Percentiles rank a stretch among this genome's conserved stretches.
phyloP scores from a whole-genome alignment of 164 flowering plant species.

The Hamamelis virginiana region DNA sequence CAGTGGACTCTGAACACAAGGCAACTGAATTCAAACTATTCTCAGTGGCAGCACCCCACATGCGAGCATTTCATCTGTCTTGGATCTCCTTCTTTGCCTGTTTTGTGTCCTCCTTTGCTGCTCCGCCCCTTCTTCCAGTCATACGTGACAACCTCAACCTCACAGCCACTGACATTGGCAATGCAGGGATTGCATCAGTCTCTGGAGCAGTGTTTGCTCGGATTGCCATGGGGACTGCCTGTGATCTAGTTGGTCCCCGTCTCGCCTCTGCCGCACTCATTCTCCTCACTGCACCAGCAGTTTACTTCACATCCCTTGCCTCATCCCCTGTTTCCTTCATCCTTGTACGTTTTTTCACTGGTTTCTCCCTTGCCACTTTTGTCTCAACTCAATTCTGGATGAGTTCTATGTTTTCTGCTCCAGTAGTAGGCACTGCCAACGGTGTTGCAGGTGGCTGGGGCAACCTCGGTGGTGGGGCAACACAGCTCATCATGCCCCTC shows the following conservation, averaged over 20 bases:
- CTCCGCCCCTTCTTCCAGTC: conserved; percentile 76
- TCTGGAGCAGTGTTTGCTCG: conserved; percentile 83
- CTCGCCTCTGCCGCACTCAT: conserved; percentile 67
- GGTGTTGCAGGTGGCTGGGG: conserved; percentile 90
- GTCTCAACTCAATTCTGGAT: conserved; percentile 93
- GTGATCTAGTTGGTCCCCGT: conserved; percentile 82
- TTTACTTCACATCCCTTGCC: conserved; percentile 45
- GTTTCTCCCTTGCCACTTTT: conserved; percentile 82
- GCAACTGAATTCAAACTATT: conserved; percentile 54
- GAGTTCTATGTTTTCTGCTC: conserved; percentile 81
- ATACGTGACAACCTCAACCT: conserved; percentile 82
- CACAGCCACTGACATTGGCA: conserved; percentile 74
- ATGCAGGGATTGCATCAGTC: conserved; percentile 87
- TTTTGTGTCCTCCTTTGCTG: conserved; percentile 81
- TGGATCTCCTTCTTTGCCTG: conserved; percentile 84
- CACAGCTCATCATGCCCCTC: conserved; percentile 86
- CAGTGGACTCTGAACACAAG: conserved; percentile 82
- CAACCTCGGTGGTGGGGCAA: conserved; percentile 88
- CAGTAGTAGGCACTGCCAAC: conserved; percentile 69
- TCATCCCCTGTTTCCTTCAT: conserved; percentile 52
- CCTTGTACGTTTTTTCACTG: conserved; percentile 69
- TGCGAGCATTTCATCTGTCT: conserved; percentile 82
- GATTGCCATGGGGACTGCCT: conserved; percentile 77
- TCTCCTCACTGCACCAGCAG: conserved; percentile 72
- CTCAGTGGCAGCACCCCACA: conserved; percentile 66